Evolutionary conservation across 139 green algal species (phyloP).

Genomic region (Mychonastes homosphaera): DNA sequence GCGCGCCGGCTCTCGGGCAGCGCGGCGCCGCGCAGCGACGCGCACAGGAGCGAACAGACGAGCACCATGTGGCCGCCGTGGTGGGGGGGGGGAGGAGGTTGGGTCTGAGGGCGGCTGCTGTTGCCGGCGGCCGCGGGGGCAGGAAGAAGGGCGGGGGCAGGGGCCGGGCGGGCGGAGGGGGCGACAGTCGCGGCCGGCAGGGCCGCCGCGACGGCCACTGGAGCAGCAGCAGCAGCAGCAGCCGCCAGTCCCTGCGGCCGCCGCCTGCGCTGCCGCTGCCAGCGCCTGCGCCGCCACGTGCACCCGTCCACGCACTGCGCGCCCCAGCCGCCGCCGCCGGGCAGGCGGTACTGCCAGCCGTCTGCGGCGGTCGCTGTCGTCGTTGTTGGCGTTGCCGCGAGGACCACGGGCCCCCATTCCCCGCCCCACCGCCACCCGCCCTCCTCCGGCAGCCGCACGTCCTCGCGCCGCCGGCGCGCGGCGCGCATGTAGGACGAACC

Average conservation of each 20-base stretch:
- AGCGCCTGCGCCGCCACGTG: constrained; percentile 15
- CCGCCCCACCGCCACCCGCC: constrained; percentile 37
- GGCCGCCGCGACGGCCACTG: neutral
- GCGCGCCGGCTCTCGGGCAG: constrained; percentile 44
- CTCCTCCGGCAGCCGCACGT: constrained; percentile 23
- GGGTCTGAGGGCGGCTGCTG: neutral
- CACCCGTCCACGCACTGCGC: neutral
- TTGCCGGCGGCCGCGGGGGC: neutral
- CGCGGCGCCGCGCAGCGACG: constrained; percentile 52
- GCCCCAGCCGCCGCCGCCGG: no score
- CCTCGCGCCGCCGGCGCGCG: constrained; percentile 15
- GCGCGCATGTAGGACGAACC: neutral
- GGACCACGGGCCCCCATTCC: constrained; percentile 23
- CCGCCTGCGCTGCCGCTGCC: constrained; percentile 18
- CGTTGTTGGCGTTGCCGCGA: neutral
- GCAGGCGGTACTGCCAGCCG: constrained; percentile 20
- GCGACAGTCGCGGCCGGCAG: neutral
- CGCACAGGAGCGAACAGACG: constrained; percentile 72
- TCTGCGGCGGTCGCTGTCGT: neutral
- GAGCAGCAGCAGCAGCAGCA: constrained; percentile 5
- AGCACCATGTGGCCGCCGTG: constrained; percentile 53
- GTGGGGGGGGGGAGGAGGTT: constrained; percentile 48
- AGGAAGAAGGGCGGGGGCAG: neutral
- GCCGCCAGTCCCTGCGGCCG: constrained; percentile 1
- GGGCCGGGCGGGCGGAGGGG: neutral